A percentile compares a stretch with the other conserved stretches of the same genome.
These are phyloP conservation scores for Solanum bulbocastanum DNA, from an alignment of 257 asterid species.

Conservation along the genomic window DNA sequence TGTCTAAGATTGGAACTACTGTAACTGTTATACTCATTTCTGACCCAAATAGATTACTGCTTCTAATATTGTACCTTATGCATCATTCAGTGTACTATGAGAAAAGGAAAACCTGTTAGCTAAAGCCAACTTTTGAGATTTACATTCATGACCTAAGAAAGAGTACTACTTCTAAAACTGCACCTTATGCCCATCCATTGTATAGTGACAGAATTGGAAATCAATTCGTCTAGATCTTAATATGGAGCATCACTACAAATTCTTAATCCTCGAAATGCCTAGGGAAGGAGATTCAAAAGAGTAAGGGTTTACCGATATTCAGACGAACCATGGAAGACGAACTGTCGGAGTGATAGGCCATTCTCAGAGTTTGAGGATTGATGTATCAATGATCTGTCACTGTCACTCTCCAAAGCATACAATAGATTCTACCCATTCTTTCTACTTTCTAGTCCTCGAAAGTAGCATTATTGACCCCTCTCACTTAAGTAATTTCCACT, in stretches of 20 bases:
- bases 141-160: background rate
- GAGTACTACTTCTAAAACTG: background rate
- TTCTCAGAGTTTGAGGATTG: background rate
- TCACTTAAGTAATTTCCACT: background rate
- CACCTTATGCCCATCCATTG: background rate
- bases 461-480: background rate
- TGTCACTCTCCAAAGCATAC: background rate
- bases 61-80: background rate
- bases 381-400: background rate
- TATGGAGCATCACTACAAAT: background rate
- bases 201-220: background rate
- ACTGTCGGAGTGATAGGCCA: conserved; percentile 26
- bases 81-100: background rate
- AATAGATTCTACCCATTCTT: background rate
- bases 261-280: background rate
- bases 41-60: background rate
- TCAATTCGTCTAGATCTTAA: background rate
- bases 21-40: background rate
- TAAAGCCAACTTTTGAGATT: background rate
- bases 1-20: background rate
- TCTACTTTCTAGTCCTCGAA: background rate
- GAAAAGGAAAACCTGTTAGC: background rate
- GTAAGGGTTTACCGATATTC: conserved; percentile 39
- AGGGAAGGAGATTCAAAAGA: background rate
- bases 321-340: conserved; percentile 50